Conservation (phyloP, 257 asterid genomes). For the Scutellaria galericulata region DNA sequence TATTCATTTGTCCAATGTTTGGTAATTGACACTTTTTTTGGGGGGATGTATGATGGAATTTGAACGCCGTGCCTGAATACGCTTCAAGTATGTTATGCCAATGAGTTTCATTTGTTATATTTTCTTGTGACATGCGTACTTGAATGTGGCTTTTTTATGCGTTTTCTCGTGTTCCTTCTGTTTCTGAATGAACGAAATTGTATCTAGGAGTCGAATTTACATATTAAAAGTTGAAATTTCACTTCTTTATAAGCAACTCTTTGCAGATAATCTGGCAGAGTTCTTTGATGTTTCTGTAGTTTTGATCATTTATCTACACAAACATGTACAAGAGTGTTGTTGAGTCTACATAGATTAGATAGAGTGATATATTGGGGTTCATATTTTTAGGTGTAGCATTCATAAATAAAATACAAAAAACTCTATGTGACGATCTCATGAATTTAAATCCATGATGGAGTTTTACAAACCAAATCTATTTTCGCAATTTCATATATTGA, state of each 20-base stretch:
- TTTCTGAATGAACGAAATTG: neutral
- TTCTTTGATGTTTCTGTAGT: neutral
- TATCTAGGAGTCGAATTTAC: neutral
- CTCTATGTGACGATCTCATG: too few species aligned
- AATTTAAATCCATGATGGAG: too few species aligned
- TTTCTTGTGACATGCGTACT: too few species aligned
- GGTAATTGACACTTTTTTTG: neutral
- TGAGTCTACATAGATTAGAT: too few species aligned
- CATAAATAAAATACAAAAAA: too few species aligned
- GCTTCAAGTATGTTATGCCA: too few species aligned
- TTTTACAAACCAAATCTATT: neutral
- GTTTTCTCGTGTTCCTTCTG: neutral
- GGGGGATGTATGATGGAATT: neutral
- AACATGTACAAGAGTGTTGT: too few species aligned
- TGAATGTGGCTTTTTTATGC: neutral
- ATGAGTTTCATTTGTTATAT: too few species aligned
- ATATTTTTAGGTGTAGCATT: too few species aligned
- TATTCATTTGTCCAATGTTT: neutral
- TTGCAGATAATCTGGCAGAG: constrained; percentile 10
- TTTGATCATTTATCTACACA: too few species aligned
- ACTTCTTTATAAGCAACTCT: neutral
- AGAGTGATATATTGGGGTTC: too few species aligned
- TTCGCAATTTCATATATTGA: neutral
- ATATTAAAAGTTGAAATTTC: neutral
- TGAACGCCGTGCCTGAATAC: neutral